A percentile compares a stretch with the other conserved stretches of the same genome.
Conservation (phyloP, 2,329 filamentous ascomycete genomes). For the Cladosporium sphaerospermum region DNA sequence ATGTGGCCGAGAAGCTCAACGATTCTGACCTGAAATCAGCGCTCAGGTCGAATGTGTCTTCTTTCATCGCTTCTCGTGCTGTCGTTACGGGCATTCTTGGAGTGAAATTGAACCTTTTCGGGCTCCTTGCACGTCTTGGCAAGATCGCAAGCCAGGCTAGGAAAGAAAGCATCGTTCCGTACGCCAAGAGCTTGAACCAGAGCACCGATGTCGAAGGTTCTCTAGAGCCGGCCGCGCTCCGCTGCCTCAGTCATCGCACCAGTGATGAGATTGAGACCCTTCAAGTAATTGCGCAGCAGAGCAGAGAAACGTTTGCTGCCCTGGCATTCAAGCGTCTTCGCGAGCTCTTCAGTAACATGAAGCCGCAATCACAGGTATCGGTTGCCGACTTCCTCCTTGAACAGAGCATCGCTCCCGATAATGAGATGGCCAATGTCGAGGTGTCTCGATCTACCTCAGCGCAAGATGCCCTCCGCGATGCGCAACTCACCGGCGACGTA, state of each 20-base stretch:
- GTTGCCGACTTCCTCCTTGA: slow-evolving; percentile 59
- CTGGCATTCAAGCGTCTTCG: slow-evolving; percentile 64
- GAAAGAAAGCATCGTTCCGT: slow-evolving; percentile 42
- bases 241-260: slow-evolving; percentile 50
- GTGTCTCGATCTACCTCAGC: slow-evolving; percentile 48
- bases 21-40: slow-evolving; percentile 55
- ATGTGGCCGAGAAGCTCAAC: slow-evolving; percentile 57
- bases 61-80: slow-evolving; percentile 68
- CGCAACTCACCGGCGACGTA: slow-evolving; percentile 67
- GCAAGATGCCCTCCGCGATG: slow-evolving; percentile 63
- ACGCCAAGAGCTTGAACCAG: background rate
- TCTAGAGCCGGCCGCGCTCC: slow-evolving; percentile 48
- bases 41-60: slow-evolving; percentile 58
- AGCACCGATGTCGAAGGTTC: background rate
- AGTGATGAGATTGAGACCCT: slow-evolving; percentile 52
- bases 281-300: slow-evolving; percentile 39
- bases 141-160: slow-evolving; percentile 68
- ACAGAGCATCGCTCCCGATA: slow-evolving; percentile 33
- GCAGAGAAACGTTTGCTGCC: slow-evolving; percentile 48
- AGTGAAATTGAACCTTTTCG: slow-evolving; percentile 67
- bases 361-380: slow-evolving; percentile 53
- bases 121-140: slow-evolving; percentile 62
- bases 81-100: slow-evolving; percentile 60
- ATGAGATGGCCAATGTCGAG: slow-evolving; percentile 14
- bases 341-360: slow-evolving; percentile 67